Evolutionary conservation across 2,329 filamentous ascomycete species (phyloP).

Genomic region (Epichloe typhina): DNA sequence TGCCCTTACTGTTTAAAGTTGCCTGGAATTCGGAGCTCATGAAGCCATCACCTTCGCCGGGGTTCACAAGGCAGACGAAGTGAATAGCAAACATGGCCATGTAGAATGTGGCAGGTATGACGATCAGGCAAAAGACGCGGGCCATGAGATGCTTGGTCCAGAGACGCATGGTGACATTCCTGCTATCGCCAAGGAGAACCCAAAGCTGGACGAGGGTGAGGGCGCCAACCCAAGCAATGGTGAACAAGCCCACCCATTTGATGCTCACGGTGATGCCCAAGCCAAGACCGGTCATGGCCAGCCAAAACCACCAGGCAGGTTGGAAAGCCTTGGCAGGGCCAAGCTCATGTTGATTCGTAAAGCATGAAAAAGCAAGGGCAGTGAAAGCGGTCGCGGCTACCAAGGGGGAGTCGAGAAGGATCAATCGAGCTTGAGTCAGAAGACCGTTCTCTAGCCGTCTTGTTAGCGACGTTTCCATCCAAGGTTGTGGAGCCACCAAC

Average conservation of each 20-base stretch:
- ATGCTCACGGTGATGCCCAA: constrained; percentile 87
- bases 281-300: constrained; percentile 71
- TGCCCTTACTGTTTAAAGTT: constrained; percentile 88
- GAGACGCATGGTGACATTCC: constrained; percentile 68
- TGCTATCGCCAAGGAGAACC: constrained; percentile 82
- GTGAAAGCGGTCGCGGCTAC: constrained; percentile 90
- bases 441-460: constrained; percentile 69
- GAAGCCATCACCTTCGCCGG: constrained; percentile 94
- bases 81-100: constrained; percentile 96
- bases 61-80: constrained; percentile 85
- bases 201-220: constrained; percentile 88
- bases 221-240: constrained; percentile 91
- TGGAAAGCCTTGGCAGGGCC: constrained; percentile 80
- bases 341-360: constrained; percentile 93
- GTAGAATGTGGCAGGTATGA: constrained; percentile 83
- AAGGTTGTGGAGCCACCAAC: neutral
- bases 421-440: constrained; percentile 85
- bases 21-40: constrained; percentile 99
- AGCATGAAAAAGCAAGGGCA: constrained; percentile 77
- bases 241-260: constrained; percentile 98
- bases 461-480: constrained; percentile 14
- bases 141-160: constrained; percentile 94
- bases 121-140: constrained; percentile 77
- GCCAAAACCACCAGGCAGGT: constrained; percentile 96
- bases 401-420: constrained; percentile 83